Base-by-base conservation (phyloP, 106 monocot species). In the Dendrobium catenatum region DNA sequence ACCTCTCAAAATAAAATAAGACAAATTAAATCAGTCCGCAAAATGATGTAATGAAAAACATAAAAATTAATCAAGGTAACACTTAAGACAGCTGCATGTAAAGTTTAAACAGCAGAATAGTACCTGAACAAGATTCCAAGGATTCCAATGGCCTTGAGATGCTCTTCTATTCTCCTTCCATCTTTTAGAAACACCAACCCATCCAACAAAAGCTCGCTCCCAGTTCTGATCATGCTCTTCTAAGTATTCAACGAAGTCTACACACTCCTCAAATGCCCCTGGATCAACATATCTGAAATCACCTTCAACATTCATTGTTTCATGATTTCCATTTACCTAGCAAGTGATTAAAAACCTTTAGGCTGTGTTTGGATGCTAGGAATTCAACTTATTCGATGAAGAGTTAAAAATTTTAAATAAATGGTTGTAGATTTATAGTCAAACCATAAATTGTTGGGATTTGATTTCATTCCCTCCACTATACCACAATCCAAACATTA, bases 321-420 rank as follows among this genome's bases (percentile, higher is more conserved):
- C 97, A 77, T 97, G 97, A 82, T 97, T 97, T 78, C 96, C 96
- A 89, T 94, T 94, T 26, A 97, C 86, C 97, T 97, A 74, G 2
- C 48, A 54, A 72, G 72, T 29, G 72, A 33, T 72, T 22, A 72
- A 72, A 64, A 0, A 6, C 9, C 51, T 26, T 64, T 64, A 64
- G n/a, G 22, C 64, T 24, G 51, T 51, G 0, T 13, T 51, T 51
- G 13, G 2, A 51, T 51, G 10, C 51, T 13, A 51, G 51, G 16
- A 51, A 51, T 51, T 51, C 3, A 16, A 51, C 16, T 51, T 1
- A 51, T 3, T 1, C 1, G 15, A 51, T 51, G 51, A 51, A 51
- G 13, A 51, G 51, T 51, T 51, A 51, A 51, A 51, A 51, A 51
- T 2, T 3, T 51, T 51, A 51, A 13, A 51, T 51, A 10, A 51